These are phyloP conservation scores for Eucalyptus erythrocorys DNA, from an alignment of 345 rosid genomes.

Conservation along the genomic window DNA sequence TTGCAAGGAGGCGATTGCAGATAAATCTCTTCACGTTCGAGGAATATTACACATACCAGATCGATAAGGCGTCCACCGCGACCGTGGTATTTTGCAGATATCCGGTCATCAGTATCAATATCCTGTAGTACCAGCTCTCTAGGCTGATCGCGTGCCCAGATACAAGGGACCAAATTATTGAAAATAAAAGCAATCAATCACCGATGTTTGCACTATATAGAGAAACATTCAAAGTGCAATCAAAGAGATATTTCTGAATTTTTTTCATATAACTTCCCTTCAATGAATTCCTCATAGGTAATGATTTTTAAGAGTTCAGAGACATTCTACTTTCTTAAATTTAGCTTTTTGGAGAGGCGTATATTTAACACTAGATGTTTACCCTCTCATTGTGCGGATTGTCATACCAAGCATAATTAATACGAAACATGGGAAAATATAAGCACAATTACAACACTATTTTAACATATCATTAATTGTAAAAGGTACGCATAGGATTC, in stretches of 20 bases:
- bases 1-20: neutral
- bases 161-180: neutral
- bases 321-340: neutral
- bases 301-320: neutral
- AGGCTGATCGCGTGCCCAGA: constrained; percentile 3
- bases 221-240: neutral
- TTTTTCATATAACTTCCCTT: neutral
- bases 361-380: neutral
- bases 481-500: neutral
- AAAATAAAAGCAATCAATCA: neutral
- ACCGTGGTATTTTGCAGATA: constrained; percentile 9
- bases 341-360: neutral
- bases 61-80: constrained; percentile 24
- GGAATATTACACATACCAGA: neutral
- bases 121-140: constrained; percentile 37
- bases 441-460: neutral
- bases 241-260: neutral
- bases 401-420: neutral
- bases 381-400: neutral
- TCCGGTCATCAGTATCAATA: constrained; percentile 27
- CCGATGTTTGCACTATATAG: neutral
- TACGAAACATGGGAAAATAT: neutral
- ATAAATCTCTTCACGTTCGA: neutral
- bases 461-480: neutral
- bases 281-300: neutral